These are phyloP conservation scores for Luffa aegyptiaca DNA, from an alignment of 306 rosid genomes.

Conservation along the genomic window DNA sequence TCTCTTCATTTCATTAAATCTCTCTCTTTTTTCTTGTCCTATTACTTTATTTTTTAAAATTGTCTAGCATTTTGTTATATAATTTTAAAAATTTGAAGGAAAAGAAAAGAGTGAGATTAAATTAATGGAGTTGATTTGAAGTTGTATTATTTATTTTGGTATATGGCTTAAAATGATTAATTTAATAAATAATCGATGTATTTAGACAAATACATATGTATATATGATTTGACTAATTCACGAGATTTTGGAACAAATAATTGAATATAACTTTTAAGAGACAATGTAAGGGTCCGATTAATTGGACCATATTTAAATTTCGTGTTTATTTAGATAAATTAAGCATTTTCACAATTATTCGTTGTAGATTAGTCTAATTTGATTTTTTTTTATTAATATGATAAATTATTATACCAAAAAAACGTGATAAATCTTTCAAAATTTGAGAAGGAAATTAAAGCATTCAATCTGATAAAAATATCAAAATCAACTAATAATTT, in stretches of 20 bases:
- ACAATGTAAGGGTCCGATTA: not conserved
- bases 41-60: no score
- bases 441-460: not conserved
- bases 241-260: not conserved
- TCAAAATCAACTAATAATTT: not conserved
- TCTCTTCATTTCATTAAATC: no score
- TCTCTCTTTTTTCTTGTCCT: no score
- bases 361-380: not conserved
- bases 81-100: no score
- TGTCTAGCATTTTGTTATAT: no score
- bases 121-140: no score
- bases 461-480: no score
- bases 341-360: not conserved
- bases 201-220: not conserved
- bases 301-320: not conserved
- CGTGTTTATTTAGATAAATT: no score
- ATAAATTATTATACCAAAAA: not conserved
- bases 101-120: no score
- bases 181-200: not conserved
- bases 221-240: no score
- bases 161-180: no score
- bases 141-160: no score
- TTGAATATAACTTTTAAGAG: not conserved
- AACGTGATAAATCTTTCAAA: not conserved
- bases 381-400: not conserved